Conservation (phyloP, 225 moss, liverwort and hornwort species). For the Anthoceros angustus region DNA sequence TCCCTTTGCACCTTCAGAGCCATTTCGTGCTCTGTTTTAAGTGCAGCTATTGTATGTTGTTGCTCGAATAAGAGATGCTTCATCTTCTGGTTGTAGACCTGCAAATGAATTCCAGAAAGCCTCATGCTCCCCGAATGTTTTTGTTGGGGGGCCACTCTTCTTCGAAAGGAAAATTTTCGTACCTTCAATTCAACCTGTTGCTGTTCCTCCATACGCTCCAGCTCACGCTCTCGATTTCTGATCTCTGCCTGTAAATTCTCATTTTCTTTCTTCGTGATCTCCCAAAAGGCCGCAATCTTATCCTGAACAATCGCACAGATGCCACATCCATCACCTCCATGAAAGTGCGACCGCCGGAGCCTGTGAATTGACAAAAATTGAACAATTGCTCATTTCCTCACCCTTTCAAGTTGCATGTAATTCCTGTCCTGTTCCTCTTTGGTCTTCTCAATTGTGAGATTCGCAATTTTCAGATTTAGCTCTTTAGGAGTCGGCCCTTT, state of each 20-base stretch:
- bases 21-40: slow-evolving; percentile 67
- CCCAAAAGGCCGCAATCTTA: slow-evolving; percentile 74
- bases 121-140: not conserved
- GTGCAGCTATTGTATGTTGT: slow-evolving; percentile 43
- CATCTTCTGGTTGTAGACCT: slow-evolving; percentile 93
- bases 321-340: not conserved
- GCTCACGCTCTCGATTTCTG: slow-evolving; percentile 46
- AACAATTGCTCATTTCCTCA: not conserved
- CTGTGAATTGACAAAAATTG: not conserved
- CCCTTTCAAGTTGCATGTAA: slow-evolving; percentile 73
- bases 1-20: slow-evolving; percentile 66
- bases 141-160: no score
- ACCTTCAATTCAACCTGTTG: slow-evolving; percentile 90
- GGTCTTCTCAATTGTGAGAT: slow-evolving; percentile 25
- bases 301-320: slow-evolving; percentile 24
- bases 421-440: slow-evolving; percentile 58
- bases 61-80: slow-evolving; percentile 84
- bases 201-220: slow-evolving; percentile 70
- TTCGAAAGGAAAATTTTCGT: no score
- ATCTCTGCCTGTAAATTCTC: slow-evolving; percentile 48
- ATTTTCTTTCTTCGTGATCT: slow-evolving; percentile 81
- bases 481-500: slow-evolving; percentile 36
- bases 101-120: not conserved
- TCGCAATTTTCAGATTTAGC: slow-evolving; percentile 41
- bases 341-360: not conserved